Conservation (phyloP, 2,329 filamentous ascomycete species). For the Epichloe coenophiala region DNA sequence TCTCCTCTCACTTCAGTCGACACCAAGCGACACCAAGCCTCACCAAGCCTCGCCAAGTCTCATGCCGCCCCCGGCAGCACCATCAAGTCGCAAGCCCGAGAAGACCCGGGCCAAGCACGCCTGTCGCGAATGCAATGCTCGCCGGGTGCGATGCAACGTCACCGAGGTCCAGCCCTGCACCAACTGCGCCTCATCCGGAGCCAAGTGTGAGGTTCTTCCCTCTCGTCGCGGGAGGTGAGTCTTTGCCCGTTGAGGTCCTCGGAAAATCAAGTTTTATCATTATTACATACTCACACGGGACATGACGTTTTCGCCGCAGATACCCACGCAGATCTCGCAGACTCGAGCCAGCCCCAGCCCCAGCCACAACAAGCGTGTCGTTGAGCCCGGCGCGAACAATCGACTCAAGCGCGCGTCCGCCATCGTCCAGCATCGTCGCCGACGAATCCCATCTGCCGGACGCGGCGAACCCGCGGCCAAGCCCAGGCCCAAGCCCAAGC, state of each 20-base stretch:
- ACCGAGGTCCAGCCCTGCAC: conserved; percentile 20
- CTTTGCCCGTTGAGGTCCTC: too few species aligned
- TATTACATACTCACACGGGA: too few species aligned
- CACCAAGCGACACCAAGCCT: too few species aligned
- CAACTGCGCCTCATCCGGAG: conserved; percentile 17
- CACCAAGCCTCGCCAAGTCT: too few species aligned
- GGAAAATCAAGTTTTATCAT: too few species aligned
- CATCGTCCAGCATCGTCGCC: conserved; percentile 2
- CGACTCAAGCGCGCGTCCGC: background rate
- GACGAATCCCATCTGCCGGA: background rate
- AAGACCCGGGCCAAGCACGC: conserved; percentile 22
- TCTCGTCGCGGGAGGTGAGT: conserved; percentile 21
- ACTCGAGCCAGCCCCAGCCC: conserved; percentile 7
- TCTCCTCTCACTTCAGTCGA: background rate
- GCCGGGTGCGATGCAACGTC: conserved; percentile 23
- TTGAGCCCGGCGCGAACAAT: background rate
- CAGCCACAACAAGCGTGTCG: conserved; percentile 4
- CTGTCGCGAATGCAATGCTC: conserved; percentile 21
- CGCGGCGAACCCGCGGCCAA: background rate
- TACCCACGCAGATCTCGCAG: conserved; percentile 13
- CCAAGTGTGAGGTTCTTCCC: conserved; percentile 18
- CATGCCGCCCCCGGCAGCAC: background rate
- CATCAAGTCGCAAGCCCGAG: conserved; percentile 15
- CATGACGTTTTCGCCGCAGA: conserved; percentile 4
- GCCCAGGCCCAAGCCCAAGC: background rate